Percentiles rank a stretch among this genome's conserved stretches.
These are phyloP conservation scores for Candida sonorensis DNA, from an alignment of 805 yeast genomes.

Conservation along the genomic window DNA sequence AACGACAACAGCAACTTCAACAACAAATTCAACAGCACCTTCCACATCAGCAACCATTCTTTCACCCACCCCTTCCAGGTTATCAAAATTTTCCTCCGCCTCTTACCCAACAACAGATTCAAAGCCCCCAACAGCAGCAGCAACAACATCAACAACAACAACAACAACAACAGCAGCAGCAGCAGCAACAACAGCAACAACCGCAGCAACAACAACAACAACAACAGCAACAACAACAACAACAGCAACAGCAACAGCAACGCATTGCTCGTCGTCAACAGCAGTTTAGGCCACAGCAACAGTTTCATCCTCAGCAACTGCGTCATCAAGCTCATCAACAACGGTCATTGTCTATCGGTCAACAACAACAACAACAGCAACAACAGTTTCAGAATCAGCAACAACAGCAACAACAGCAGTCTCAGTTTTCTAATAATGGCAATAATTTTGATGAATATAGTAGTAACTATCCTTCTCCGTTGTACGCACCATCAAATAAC, in stretches of 20 bases:
- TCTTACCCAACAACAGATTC: no score
- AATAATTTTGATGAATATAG: no score
- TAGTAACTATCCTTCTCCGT: no score
- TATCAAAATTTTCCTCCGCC: no score
- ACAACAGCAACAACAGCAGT: constrained; percentile 5
- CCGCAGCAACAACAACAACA: constrained; percentile 5
- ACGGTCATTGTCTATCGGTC: background rate
- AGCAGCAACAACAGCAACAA: constrained; percentile 5
- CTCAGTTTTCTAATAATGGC: no score
- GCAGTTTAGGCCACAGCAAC: constrained; percentile 9
- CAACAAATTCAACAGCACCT: constrained; percentile 1
- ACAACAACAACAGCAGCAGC: constrained; percentile 1
- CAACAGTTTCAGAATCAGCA: constrained; percentile 1
- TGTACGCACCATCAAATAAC: constrained; percentile 7
- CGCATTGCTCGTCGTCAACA: no score
- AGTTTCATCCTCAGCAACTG: constrained; percentile 5
- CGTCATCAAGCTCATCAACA: constrained; percentile 1
- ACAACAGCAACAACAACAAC: constrained; percentile 1
- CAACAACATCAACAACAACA: constrained; percentile 5
- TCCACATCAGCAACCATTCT: no score
- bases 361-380: constrained; percentile 1
- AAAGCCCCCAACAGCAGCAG: constrained; percentile 6
- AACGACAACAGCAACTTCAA: constrained; percentile 1
- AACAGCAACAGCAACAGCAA: background rate
- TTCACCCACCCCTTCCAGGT: no score